These are phyloP conservation scores for Halteria grandinella DNA, from an alignment of 73 alveolate genomes.

Conservation along the genomic window DNA sequence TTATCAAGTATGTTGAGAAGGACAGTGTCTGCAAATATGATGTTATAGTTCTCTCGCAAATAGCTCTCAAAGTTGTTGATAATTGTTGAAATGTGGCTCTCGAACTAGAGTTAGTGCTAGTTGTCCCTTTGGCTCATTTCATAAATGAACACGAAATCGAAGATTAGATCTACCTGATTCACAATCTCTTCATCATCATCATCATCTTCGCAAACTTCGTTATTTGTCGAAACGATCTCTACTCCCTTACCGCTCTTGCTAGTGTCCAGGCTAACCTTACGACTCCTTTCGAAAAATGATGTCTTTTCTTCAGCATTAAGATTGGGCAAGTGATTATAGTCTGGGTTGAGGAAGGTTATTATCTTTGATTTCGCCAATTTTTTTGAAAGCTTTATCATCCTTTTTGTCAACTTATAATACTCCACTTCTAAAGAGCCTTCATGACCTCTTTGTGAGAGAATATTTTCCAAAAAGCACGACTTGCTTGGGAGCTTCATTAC, in stretches of 20 bases:
- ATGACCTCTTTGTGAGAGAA: not conserved
- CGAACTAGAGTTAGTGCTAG: conserved; percentile 8
- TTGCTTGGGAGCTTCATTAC: conserved; percentile 28
- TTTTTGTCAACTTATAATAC: conserved; percentile 23
- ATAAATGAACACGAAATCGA: conserved; percentile 21
- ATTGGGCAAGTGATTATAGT: too few species aligned
- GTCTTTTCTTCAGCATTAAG: too few species aligned
- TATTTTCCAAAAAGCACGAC: not conserved
- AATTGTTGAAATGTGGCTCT: conserved; percentile 25
- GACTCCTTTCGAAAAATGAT: too few species aligned
- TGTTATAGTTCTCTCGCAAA: conserved; percentile 10
- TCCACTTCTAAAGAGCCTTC: conserved; percentile 28
- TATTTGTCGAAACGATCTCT: too few species aligned
- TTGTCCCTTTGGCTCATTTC: conserved; percentile 4
- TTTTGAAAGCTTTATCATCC: conserved; percentile 28
- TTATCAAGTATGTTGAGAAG: conserved; percentile 24
- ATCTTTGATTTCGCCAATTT: not conserved
- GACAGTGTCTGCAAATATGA: conserved; percentile 41
- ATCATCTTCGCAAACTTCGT: too few species aligned
- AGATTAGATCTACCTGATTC: conserved; percentile 18
- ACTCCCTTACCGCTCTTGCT: too few species aligned
- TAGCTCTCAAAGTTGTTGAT: conserved; percentile 20
- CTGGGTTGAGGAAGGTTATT: conserved; percentile 6
- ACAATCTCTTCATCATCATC: conserved; percentile 24
- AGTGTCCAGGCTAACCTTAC: too few species aligned